phyloP scores from a whole-genome alignment of 1,284 basidiomycete genomes.

The Schizophyllum amplum region DNA sequence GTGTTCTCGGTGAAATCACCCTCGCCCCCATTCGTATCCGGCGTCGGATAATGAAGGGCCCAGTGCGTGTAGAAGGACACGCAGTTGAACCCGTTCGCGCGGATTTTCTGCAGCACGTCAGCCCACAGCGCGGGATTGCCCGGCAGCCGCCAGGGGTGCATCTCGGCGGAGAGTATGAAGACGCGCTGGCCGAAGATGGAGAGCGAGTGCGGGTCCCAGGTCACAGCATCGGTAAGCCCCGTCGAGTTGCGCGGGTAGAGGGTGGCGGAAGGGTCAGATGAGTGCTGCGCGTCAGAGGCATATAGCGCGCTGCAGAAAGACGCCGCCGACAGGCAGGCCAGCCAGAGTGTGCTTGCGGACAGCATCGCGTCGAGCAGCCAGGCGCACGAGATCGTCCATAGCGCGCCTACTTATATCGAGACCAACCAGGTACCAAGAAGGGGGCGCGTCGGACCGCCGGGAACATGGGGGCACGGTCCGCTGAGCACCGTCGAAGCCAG shows the following conservation, averaged over 20 bases:
- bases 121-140: constrained; percentile 42
- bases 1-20: constrained; percentile 14
- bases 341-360: background rate
- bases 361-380: background rate
- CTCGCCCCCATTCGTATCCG: constrained; percentile 13
- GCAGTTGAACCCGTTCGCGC: constrained; percentile 52
- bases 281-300: background rate
- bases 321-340: background rate
- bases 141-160: constrained; percentile 41
- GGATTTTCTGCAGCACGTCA: constrained; percentile 52
- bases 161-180: constrained; percentile 42
- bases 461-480: too few relatives aligned
- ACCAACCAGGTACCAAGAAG: too few relatives aligned
- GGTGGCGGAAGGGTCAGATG: background rate
- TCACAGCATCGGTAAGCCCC: constrained; percentile 38
- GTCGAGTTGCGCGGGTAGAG: constrained; percentile 25
- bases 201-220: constrained; percentile 46
- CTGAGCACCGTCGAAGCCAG: too few relatives aligned
- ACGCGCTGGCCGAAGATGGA: constrained; percentile 40
- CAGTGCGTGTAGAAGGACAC: constrained; percentile 19
- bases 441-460: too few relatives aligned
- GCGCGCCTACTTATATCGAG: background rate
- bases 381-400: too few relatives aligned
- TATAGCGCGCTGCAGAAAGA: background rate
- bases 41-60: constrained; percentile 18